Conservation (phyloP, 257 asterid genomes). For the Asclepias syriaca region DNA sequence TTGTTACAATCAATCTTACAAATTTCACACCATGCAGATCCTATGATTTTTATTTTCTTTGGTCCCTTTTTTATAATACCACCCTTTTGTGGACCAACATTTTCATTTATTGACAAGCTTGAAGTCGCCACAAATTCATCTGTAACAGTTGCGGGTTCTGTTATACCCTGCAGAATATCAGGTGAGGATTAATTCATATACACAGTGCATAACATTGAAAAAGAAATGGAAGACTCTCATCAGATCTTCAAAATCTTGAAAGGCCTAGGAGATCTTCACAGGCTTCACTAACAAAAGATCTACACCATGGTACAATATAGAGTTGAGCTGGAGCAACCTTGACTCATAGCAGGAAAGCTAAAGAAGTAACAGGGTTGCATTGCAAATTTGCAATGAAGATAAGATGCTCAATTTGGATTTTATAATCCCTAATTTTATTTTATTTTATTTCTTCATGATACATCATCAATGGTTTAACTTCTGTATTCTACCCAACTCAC, state of each 20-base stretch:
- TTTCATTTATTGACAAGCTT: neutral
- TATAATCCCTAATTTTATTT: too few relatives aligned
- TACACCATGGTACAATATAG: neutral
- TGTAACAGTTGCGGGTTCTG: constrained; percentile 8
- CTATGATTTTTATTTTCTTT: constrained; percentile 47
- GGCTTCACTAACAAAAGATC: neutral
- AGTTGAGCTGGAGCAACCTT: neutral
- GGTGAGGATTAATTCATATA: neutral
- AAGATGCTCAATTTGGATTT: too few relatives aligned
- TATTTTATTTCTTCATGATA: neutral
- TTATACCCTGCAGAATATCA: constrained; percentile 22
- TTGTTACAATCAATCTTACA: constrained; percentile 57
- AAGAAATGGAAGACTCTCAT: neutral
- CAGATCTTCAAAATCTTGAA: neutral
- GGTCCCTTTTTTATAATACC: constrained; percentile 22
- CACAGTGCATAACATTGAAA: neutral
- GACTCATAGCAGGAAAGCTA: neutral
- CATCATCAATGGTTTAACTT: neutral
- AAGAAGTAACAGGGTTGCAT: neutral
- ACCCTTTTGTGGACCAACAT: constrained; percentile 5
- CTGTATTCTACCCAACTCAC: neutral
- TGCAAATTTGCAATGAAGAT: too few relatives aligned
- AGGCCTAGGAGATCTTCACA: neutral
- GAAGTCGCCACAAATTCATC: constrained; percentile 15
- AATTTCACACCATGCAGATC: constrained; percentile 57